Conservation (phyloP, 768 basidiomycete genomes). For the Sarcodon aspratus region DNA sequence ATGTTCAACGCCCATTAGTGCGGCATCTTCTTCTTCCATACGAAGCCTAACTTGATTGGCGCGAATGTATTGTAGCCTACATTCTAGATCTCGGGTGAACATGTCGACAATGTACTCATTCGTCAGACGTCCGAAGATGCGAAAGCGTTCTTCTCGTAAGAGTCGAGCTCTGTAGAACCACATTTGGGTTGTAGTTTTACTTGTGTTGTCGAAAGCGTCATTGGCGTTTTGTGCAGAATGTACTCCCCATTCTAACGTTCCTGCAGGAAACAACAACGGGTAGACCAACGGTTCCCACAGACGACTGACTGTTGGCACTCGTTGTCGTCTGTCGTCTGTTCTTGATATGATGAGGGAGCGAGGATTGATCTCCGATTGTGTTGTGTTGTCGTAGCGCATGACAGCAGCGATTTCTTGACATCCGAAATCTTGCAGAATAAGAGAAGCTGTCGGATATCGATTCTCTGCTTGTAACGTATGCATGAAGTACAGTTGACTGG, state of each 20-base stretch:
- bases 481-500: not conserved
- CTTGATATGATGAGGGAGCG: slow-evolving; percentile 10
- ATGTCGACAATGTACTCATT: slow-evolving; percentile 29
- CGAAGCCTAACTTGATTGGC: slow-evolving; percentile 13
- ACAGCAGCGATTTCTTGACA: slow-evolving; percentile 18
- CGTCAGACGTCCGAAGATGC: slow-evolving; percentile 20
- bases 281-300: slow-evolving; percentile 27
- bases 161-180: too few relatives aligned
- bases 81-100: too few relatives aligned
- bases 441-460: slow-evolving; percentile 5
- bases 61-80: slow-evolving; percentile 22
- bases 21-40: slow-evolving; percentile 14
- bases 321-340: not conserved
- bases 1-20: slow-evolving; percentile 16
- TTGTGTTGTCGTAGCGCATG: slow-evolving; percentile 11
- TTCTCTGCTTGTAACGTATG: not conserved
- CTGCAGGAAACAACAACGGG: slow-evolving; percentile 26
- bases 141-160: slow-evolving; percentile 22
- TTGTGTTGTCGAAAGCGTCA: slow-evolving; percentile 1
- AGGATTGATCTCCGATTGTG: slow-evolving; percentile 6
- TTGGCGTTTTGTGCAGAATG: not conserved
- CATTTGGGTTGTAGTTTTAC: too few relatives aligned
- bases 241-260: slow-evolving; percentile 20
- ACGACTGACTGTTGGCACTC: slow-evolving; percentile 16
- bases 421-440: slow-evolving; percentile 13